These are phyloP conservation scores for Elsinoe ampelina DNA, from an alignment of 2,329 filamentous ascomycete species.

Conservation along the genomic window DNA sequence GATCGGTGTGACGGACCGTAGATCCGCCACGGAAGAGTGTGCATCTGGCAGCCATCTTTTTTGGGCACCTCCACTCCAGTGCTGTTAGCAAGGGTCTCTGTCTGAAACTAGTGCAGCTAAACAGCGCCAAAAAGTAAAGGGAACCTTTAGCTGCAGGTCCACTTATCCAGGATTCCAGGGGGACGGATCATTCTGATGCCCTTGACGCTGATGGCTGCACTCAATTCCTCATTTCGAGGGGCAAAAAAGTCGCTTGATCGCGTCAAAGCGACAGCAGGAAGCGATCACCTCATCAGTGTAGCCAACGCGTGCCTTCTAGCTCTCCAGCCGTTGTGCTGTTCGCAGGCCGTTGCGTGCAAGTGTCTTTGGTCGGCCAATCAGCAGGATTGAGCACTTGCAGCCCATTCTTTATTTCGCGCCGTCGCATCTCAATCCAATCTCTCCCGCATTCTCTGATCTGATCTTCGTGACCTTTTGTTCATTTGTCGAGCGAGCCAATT, in stretches of 20 bases:
- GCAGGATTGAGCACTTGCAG: neutral
- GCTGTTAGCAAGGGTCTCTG: neutral
- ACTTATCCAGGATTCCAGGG: neutral
- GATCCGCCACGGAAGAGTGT: neutral
- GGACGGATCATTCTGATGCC: neutral
- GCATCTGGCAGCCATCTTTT: neutral
- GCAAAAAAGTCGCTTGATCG: neutral
- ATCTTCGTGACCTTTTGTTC: neutral
- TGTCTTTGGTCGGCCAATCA: constrained; percentile 9
- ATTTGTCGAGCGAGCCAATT: neutral
- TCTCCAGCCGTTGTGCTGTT: constrained; percentile 3
- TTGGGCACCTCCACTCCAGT: no score
- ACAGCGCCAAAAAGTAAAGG: neutral
- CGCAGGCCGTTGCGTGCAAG: constrained; percentile 8
- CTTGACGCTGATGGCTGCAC: neutral
- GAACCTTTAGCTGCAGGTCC: neutral
- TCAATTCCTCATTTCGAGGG: neutral
- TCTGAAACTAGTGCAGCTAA: constrained; percentile 12
- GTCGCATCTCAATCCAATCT: constrained; percentile 7
- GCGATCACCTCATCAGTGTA: neutral
- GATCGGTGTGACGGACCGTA: neutral
- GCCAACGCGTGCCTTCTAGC: neutral
- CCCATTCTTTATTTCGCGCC: constrained; percentile 6
- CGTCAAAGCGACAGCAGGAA: neutral
- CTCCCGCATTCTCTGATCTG: constrained; percentile 1